Evolutionary conservation across 352 stramenopile species (phyloP), one percentile per base, ranked within the genome.

Genomic region (Globisporangium barbulae): DNA sequence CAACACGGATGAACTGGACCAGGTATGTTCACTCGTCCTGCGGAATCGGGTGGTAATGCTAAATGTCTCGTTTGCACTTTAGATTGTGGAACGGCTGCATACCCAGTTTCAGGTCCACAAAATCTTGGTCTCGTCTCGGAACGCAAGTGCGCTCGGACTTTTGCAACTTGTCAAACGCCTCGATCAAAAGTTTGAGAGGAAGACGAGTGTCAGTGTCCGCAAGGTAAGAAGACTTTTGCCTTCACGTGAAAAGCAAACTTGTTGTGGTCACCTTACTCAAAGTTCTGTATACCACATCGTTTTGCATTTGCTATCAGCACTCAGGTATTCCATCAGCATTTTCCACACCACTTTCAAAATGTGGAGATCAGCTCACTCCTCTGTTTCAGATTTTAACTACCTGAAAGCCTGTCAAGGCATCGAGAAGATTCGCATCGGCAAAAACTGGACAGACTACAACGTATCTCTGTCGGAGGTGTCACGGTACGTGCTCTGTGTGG

Each of bases 51-150:
- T 41, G 48, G 15, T 21, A 22, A 7, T 7, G 7, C 2, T 65
- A n/a, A 44, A 9, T 13, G 17, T 1, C 10, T 48, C 13, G 12
- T 35, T 17, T 35, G 12, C 19, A 19, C 48, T 42, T 7, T 33
- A 92, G 80, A 67, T 74, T 1, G 59, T 93, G n/a, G 81, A 89
- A 41, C 74, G 76, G 5, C 44, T 93, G 9, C 75, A 85, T 48
- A 91, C 75, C 6, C 84, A 93, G 58, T 91, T 93, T 61, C 76
- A 83, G 58, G 75, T 89, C 3, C 81, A 89, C 61, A 76, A 83
- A 49, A 69, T 90, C 22, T 41, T 93, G 10, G 19, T 93, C 28
- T 93, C 84, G 5, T 81, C 81, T 21, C 71, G 84, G 33, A 93
- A 93, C 54, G 81, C 78, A 25, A 89, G 73, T 33, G 61, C 74